These are phyloP conservation scores for Aspergillus tubingensis DNA, from an alignment of 2,329 filamentous ascomycete species.

Conservation along the genomic window DNA sequence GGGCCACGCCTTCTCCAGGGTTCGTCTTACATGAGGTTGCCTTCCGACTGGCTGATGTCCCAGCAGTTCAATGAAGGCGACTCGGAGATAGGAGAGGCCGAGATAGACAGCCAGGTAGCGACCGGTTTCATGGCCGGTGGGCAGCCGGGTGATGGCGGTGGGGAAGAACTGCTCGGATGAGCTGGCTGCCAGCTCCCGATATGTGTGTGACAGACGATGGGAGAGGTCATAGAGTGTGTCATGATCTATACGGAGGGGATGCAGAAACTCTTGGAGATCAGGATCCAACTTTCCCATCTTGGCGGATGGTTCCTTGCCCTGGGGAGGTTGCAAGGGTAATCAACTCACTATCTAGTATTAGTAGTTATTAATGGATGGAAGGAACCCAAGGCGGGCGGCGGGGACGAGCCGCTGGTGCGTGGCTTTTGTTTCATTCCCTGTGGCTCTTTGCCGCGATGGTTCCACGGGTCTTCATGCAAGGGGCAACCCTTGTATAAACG, in stretches of 20 bases:
- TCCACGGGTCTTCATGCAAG: too few species aligned
- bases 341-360: too few species aligned
- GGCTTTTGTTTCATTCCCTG: too few species aligned
- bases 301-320: not conserved
- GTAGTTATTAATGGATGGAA: too few species aligned
- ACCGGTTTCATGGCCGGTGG: constrained; percentile 53
- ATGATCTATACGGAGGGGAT: constrained; percentile 33
- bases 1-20: constrained; percentile 71
- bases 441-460: too few species aligned
- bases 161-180: constrained; percentile 47
- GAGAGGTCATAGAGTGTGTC: constrained; percentile 38
- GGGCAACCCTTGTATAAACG: too few species aligned
- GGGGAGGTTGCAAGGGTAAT: too few species aligned
- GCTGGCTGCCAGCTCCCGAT: constrained; percentile 37
- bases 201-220: constrained; percentile 39
- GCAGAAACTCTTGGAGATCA: constrained; percentile 26
- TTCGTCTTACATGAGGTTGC: constrained; percentile 56
- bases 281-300: not conserved
- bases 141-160: constrained; percentile 43
- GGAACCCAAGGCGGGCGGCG: too few species aligned
- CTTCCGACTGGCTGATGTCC: constrained; percentile 39
- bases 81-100: constrained; percentile 54
- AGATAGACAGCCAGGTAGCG: constrained; percentile 57
- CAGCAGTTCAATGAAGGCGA: constrained; percentile 54
- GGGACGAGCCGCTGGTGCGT: too few species aligned